These are phyloP conservation scores for Plasmodium falciparum DNA, from an alignment of 169 alveolate species.

Conservation along the genomic window DNA sequence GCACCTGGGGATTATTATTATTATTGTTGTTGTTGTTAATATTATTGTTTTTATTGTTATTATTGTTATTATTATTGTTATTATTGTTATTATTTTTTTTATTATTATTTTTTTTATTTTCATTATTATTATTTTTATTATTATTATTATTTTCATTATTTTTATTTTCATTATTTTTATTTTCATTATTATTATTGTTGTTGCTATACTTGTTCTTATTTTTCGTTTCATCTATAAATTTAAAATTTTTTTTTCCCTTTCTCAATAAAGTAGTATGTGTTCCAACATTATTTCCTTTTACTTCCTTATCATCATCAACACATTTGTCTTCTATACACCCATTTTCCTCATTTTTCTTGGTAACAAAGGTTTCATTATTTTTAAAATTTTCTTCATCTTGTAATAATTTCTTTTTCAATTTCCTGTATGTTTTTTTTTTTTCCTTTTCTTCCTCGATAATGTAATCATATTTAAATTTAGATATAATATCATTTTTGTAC, in stretches of 20 bases:
- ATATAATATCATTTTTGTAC: slow-evolving; percentile 85
- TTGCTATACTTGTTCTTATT: background rate
- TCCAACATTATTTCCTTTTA: slow-evolving; percentile 1
- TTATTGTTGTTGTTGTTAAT: too few species aligned
- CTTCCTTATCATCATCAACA: background rate
- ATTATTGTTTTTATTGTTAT: too few species aligned
- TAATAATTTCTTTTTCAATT: slow-evolving; percentile 59
- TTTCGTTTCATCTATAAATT: too few species aligned
- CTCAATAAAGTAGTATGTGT: background rate
- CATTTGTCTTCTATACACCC: slow-evolving; percentile 8
- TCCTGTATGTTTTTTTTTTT: slow-evolving; percentile 84
- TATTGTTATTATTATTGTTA: too few species aligned
- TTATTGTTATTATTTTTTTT: too few species aligned
- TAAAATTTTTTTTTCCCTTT: slow-evolving; percentile 2
- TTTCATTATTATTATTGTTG: too few species aligned
- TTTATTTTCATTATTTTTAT: too few species aligned
- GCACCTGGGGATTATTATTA: too few species aligned
- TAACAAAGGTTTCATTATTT: background rate
- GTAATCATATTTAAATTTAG: slow-evolving; percentile 88
- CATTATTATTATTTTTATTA: too few species aligned
- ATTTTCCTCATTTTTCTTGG: slow-evolving; percentile 10
- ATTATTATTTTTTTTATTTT: too few species aligned
- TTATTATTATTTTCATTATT: too few species aligned
- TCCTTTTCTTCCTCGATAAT: slow-evolving; percentile 89
- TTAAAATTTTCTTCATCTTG: slow-evolving; percentile 72